A percentile compares a stretch with the other conserved stretches of the same genome.
These are phyloP conservation scores for Postia placenta DNA, from an alignment of 768 basidiomycete genomes.

Conservation along the genomic window DNA sequence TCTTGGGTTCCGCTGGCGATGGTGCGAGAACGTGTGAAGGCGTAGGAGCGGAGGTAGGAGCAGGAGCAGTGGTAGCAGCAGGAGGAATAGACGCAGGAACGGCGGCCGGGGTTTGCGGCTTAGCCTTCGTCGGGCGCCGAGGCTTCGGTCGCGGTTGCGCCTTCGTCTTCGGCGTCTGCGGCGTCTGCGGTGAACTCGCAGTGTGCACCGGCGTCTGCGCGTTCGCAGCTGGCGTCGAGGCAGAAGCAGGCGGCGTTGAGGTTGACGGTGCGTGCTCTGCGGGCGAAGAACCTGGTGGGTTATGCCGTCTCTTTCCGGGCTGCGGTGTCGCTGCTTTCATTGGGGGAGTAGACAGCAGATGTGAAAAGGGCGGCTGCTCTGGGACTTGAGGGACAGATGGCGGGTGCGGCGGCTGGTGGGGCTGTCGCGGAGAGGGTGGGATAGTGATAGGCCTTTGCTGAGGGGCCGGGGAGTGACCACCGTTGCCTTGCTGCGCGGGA, in stretches of 20 bases:
- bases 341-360: constrained; percentile 9
- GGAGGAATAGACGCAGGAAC: constrained; percentile 23
- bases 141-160: constrained; percentile 48
- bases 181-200: constrained; percentile 55
- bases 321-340: too few species aligned
- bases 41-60: constrained; percentile 25
- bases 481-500: background rate
- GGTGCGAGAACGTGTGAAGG: constrained; percentile 23
- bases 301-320: constrained; percentile 15
- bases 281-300: constrained; percentile 10
- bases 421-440: too few species aligned
- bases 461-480: background rate
- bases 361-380: constrained; percentile 2
- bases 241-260: constrained; percentile 21
- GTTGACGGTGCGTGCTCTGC: constrained; percentile 8
- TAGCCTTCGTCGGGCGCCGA: background rate
- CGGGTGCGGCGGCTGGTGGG: constrained; percentile 7
- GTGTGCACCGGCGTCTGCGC: constrained; percentile 32
- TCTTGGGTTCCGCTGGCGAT: constrained; percentile 21
- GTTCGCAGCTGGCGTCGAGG: constrained; percentile 46
- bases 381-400: constrained; percentile 4
- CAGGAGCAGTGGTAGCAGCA: constrained; percentile 22
- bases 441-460: background rate
- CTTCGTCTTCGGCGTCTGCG: constrained; percentile 68
- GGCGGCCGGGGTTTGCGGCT: constrained; percentile 24